A percentile compares a stretch with the other conserved stretches of the same genome.
Conservation (phyloP, 768 basidiomycete species). For the Suillus sp. region DNA sequence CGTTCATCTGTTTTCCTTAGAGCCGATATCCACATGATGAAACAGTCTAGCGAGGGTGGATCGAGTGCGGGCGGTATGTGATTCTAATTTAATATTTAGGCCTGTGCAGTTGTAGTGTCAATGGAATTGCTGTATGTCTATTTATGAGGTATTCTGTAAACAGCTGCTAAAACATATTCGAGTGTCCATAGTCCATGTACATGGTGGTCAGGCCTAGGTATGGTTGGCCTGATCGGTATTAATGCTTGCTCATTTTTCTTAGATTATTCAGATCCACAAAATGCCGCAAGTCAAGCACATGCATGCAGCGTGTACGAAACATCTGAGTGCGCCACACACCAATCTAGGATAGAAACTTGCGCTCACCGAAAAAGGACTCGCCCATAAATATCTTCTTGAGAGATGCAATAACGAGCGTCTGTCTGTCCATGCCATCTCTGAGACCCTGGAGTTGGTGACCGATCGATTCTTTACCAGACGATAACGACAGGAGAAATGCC, state of each 20-base stretch:
- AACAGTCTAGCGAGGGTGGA: neutral
- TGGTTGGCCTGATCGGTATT: neutral
- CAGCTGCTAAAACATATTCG: neutral
- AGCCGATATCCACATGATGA: neutral
- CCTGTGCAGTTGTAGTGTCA: neutral
- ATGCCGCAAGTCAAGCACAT: conserved; percentile 32
- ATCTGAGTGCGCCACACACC: neutral
- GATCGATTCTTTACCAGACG: conserved; percentile 20
- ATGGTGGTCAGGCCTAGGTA: neutral
- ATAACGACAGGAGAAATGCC: conserved; percentile 12
- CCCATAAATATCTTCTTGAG: conserved; percentile 24
- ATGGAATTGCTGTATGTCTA: neutral
- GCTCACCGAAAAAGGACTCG: conserved; percentile 23
- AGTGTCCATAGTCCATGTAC: neutral
- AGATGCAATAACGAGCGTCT: conserved; percentile 29
- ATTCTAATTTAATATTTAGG: conserved; percentile 8
- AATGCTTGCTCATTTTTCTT: neutral
- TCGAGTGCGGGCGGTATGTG: neutral
- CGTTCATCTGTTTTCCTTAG: neutral
- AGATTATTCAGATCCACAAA: conserved; percentile 38
- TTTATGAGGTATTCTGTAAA: neutral
- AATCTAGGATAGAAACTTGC: conserved; percentile 29
- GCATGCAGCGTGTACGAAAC: too few relatives aligned
- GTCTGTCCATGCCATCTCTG: conserved; percentile 30
- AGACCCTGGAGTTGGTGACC: conserved; percentile 29